A percentile compares a stretch with the other conserved stretches of the same genome.
Conservation (phyloP, 352 stramenopile species). For the Pythium vanterpoolii region DNA sequence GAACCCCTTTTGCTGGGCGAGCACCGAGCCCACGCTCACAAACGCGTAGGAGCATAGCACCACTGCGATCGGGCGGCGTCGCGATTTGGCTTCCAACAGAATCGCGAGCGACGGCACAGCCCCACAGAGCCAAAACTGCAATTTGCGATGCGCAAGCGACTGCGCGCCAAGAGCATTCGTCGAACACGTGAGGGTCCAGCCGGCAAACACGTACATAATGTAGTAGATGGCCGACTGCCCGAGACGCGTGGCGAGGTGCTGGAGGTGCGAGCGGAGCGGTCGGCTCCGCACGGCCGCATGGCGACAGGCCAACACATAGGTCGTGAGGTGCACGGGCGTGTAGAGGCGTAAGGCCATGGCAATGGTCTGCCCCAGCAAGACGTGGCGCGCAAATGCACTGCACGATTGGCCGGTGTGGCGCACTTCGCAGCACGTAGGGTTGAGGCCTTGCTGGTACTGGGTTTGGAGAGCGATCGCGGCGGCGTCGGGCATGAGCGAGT, state of each 20-base stretch:
- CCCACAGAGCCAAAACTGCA: conserved; percentile 51
- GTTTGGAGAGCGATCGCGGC: conserved; percentile 36
- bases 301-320: conserved; percentile 45
- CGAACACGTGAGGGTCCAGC: conserved; percentile 46
- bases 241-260: conserved; percentile 34
- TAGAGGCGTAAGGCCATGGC: conserved; percentile 44
- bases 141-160: conserved; percentile 43
- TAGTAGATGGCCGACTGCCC: conserved; percentile 51
- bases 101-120: conserved; percentile 44
- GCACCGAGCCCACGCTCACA: conserved; percentile 45
- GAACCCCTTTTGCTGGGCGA: conserved; percentile 24
- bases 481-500: conserved; percentile 38
- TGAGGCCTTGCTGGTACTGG: conserved; percentile 38
- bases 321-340: conserved; percentile 51
- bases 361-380: conserved; percentile 38
- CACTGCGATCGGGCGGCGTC: conserved; percentile 46
- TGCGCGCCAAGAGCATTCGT: conserved; percentile 36
- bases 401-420: conserved; percentile 42
- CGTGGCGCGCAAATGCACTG: conserved; percentile 36
- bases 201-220: conserved; percentile 45
- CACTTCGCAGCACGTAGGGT: conserved; percentile 42
- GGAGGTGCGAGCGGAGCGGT: conserved; percentile 25
- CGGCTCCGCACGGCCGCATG: conserved; percentile 36
- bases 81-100: conserved; percentile 46
- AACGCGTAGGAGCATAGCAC: conserved; percentile 64